A percentile compares a stretch with the other conserved stretches of the same genome.
These are phyloP conservation scores for Tubosaeta brunneosetosa DNA, from an alignment of 768 basidiomycete species.

Conservation along the genomic window DNA sequence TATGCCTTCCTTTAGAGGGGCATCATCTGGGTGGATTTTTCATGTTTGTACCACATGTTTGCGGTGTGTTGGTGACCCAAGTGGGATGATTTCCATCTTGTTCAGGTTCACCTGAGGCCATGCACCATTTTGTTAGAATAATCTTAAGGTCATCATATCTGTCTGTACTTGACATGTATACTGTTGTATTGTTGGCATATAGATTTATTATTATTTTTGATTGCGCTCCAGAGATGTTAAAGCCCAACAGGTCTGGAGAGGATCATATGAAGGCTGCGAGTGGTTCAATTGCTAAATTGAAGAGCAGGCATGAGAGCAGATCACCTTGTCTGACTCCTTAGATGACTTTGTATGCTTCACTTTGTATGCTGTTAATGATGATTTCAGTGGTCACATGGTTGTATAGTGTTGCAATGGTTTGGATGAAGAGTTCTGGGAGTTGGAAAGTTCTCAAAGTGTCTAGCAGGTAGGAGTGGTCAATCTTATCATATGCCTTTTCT, in stretches of 20 bases:
- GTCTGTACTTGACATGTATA: conserved; percentile 14
- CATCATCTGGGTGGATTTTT: too few species aligned
- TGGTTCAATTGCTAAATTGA: conserved; percentile 31
- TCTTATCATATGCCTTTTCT: conserved; percentile 17
- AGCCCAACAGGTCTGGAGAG: conserved; percentile 12
- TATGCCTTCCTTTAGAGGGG: background rate
- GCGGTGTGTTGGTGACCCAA: background rate
- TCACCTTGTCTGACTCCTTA: conserved; percentile 35
- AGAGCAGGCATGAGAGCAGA: conserved; percentile 31
- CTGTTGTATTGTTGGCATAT: conserved; percentile 26
- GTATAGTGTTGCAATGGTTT: background rate
- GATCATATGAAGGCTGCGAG: too few species aligned
- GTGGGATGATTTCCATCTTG: background rate
- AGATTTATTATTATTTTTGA: conserved; percentile 17
- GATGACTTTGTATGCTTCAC: background rate
- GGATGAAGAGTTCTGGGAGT: background rate
- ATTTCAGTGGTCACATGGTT: background rate
- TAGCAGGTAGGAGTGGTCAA: conserved; percentile 26
- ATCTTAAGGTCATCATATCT: background rate
- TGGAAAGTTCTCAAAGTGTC: background rate
- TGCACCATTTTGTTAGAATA: conserved; percentile 25
- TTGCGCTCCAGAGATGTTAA: conserved; percentile 7
- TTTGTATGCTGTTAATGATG: background rate
- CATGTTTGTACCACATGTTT: background rate
- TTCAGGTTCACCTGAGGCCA: background rate